These are phyloP conservation scores for Gonapodya sp. DNA, from an alignment of 192 early-diverging fungal species.

Conservation along the genomic window DNA sequence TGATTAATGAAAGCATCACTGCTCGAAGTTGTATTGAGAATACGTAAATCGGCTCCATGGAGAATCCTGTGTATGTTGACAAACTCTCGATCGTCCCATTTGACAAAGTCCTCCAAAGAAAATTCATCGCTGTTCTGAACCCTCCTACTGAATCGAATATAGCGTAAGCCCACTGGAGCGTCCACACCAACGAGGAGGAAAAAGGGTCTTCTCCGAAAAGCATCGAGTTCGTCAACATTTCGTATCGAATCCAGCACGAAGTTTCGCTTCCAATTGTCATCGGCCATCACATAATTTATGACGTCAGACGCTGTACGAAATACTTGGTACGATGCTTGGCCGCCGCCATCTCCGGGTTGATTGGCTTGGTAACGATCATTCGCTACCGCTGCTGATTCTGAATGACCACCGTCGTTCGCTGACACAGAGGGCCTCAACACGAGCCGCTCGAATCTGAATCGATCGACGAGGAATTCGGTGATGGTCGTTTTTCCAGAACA, in stretches of 20 bases:
- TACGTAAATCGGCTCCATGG: conserved; percentile 43
- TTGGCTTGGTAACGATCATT: too few relatives aligned
- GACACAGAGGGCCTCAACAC: too few relatives aligned
- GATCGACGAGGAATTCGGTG: conserved; percentile 41
- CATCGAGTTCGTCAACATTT: neutral
- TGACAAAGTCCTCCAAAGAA: conserved; percentile 49
- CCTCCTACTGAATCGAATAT: conserved; percentile 36
- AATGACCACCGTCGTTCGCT: too few relatives aligned
- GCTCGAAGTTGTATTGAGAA: conserved; percentile 47
- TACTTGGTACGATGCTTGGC: too few relatives aligned
- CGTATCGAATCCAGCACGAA: conserved; percentile 40
- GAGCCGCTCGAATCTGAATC: neutral
- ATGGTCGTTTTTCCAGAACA: conserved; percentile 59
- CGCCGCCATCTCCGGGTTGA: too few relatives aligned
- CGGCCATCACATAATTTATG: conserved; percentile 49
- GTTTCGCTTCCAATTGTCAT: conserved; percentile 56
- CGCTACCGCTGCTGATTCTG: too few relatives aligned
- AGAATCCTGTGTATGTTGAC: conserved; percentile 20
- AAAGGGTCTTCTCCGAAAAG: conserved; percentile 38
- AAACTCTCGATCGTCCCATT: conserved; percentile 33
- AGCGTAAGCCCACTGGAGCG: conserved; percentile 63
- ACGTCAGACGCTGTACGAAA: neutral
- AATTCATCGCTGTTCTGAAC: conserved; percentile 13
- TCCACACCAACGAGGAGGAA: conserved; percentile 78
- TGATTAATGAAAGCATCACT: conserved; percentile 25